Base-by-base conservation (phyloP, 306 rosid genomes). In the Psophocarpus tetragonolobus region DNA sequence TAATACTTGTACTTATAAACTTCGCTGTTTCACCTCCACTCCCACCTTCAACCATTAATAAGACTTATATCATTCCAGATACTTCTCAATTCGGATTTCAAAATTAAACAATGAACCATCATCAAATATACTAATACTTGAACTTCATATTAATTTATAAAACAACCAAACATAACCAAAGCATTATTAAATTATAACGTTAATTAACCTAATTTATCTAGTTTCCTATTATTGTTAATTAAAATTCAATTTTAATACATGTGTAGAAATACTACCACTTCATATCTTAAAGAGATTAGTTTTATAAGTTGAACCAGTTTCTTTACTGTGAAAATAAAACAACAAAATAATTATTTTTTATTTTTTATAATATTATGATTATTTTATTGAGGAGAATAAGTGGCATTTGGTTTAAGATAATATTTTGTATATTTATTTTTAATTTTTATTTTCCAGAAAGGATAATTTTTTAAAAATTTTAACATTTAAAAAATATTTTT, bases 31-130 rank as follows among this genome's bases (percentile, higher is more conserved):
- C n/a, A 48, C 6, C 74, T 51, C 58, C 57, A 68, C 58, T 68
- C 58, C 35, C 72, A 66, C 73, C 56, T 67, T 17, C 53, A 39
- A 39, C 33, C 10, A n/a, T n/a, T n/a, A n/a, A n/a, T n/a, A n/a
- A n/a, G n/a, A n/a, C n/a, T n/a, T n/a, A n/a, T n/a, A n/a, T n/a
- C n/a, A n/a, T n/a, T n/a, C n/a, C n/a, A n/a, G n/a, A n/a, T n/a
- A n/a, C n/a, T n/a, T n/a, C n/a, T n/a, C n/a, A n/a, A n/a, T n/a
- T n/a, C n/a, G n/a, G n/a, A n/a, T n/a, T n/a, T n/a, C n/a, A n/a
- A n/a, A n/a, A n/a, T 53, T 53, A 20, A 53, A 53, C 4, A 53
- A 53, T 6, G 6, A 29, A 57, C 2, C 23, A 60, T 29, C 2
- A 1, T 6, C 23, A 30, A 60, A 30, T 30, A 58, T 26, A 6